phyloP scores from a whole-genome alignment of 306 rosid genomes.

The Acacia melanoxylon region DNA sequence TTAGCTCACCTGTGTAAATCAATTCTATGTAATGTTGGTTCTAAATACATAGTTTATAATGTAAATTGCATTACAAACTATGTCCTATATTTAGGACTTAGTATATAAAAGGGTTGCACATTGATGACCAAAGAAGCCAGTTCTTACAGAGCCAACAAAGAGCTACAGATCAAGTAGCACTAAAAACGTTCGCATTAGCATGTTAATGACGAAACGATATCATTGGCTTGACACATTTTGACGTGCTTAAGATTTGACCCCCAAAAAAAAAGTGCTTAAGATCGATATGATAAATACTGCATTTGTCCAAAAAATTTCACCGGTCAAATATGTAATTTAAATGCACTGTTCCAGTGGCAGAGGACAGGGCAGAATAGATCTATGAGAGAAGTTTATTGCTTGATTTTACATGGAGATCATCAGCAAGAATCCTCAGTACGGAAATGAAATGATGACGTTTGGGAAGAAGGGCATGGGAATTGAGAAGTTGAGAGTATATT shows the following conservation, averaged over 20 bases:
- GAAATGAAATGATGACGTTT: neutral
- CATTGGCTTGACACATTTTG: neutral
- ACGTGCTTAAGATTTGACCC: neutral
- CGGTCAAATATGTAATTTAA: neutral
- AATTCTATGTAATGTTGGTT: slow-evolving; percentile 18
- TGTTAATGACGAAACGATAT: neutral
- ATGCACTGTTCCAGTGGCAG: neutral
- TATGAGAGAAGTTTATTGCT: neutral
- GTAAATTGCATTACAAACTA: too few species aligned
- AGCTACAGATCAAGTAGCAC: too few species aligned
- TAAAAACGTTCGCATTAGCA: neutral
- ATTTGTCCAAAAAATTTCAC: neutral
- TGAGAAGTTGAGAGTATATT: neutral
- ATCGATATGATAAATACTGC: too few species aligned
- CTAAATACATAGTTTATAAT: too few species aligned
- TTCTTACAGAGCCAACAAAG: neutral
- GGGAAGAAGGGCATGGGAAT: neutral
- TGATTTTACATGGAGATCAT: neutral
- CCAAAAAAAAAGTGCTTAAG: too few species aligned
- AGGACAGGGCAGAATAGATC: neutral
- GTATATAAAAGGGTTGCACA: neutral
- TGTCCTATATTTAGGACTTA: too few species aligned
- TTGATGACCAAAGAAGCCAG: slow-evolving; percentile 8
- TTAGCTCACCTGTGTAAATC: slow-evolving; percentile 35
- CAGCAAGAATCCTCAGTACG: neutral